Conservation (phyloP, 2,329 filamentous ascomycete species). For the Trichoderma aggressivum region DNA sequence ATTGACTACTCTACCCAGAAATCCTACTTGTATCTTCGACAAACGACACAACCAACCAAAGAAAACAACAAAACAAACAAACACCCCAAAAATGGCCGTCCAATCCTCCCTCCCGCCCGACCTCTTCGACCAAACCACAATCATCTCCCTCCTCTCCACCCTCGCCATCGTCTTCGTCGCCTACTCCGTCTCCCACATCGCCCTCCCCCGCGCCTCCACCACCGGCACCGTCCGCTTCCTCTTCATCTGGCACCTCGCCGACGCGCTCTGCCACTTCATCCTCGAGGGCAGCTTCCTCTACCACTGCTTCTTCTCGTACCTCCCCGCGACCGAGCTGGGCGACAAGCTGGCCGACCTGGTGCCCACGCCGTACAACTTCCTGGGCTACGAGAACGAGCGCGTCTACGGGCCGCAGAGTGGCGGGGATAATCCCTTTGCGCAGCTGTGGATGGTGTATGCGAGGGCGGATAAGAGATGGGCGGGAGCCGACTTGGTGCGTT, state of each 20-base stretch:
- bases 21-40: neutral
- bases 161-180: conserved; percentile 50
- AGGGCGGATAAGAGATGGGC: conserved; percentile 62
- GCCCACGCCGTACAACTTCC: conserved; percentile 50
- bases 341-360: conserved; percentile 36
- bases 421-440: conserved; percentile 52
- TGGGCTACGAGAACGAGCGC: conserved; percentile 44
- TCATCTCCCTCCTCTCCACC: conserved; percentile 56
- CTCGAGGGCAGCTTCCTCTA: conserved; percentile 91
- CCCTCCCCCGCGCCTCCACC: conserved; percentile 47
- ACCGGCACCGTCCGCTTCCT: conserved; percentile 64
- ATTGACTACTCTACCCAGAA: neutral
- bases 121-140: conserved; percentile 58
- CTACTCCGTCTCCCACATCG: conserved; percentile 46
- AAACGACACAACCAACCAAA: neutral
- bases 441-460: conserved; percentile 68
- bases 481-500: conserved; percentile 56
- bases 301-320: conserved; percentile 78
- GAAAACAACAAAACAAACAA: neutral
- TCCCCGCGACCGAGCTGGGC: conserved; percentile 32
- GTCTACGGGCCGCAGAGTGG: conserved; percentile 58
- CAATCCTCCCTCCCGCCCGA: conserved; percentile 46
- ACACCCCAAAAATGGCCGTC: conserved; percentile 12
- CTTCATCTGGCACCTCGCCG: conserved; percentile 94
- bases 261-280: conserved; percentile 85